Base-by-base conservation (phyloP, 2,329 filamentous ascomycete genomes). In the Stachybotrys chartarum region DNA sequence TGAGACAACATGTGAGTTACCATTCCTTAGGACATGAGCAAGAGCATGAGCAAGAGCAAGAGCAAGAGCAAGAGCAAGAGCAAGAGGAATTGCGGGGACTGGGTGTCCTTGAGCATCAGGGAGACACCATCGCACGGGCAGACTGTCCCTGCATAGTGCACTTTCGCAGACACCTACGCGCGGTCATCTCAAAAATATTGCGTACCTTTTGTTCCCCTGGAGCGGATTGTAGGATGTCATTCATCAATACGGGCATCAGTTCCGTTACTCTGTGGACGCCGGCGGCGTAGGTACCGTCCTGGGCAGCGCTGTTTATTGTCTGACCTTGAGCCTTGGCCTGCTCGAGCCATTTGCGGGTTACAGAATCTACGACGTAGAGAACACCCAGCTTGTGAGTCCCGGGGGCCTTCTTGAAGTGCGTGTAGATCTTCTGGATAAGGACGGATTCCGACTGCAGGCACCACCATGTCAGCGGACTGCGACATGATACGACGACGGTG, bases 341-440 rank as follows among this genome's bases (percentile, higher is more conserved):
- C 73, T 97, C 93, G 79, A 96, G 86, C 93, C 94, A 99, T 79
- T 95, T 93, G 76, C 94, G 91, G 73, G 92, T 93, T 83, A 99
- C 92, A 80, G 93, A 96, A 82, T 99, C 94, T 92, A 99, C 90
- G 77, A 97, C 92, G 86, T 99, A 99, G 77, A 99, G 87, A 70
- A 97, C 92, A 76, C 94, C 94, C 74, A 99, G 83, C 78, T 99
- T 99, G 83, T 99, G 93, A 71, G 91, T 96, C 71, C 85, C 85
- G 58, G 91, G 90, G 63, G 92, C 87, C 75, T 94, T 96, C 75
- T 95, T 96, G 82, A 97, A 95, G 69, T 97, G 92, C 62, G 92
- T 95, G 76, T 90, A 96, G 68, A 99, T 88, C 73, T 96, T 97
- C 73, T 96, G 91, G 66, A 97, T 90, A 68, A 99, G 85, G 65